phyloP scores from a whole-genome alignment of 495 filamentous ascomycete species.

The Poronia punctata region DNA sequence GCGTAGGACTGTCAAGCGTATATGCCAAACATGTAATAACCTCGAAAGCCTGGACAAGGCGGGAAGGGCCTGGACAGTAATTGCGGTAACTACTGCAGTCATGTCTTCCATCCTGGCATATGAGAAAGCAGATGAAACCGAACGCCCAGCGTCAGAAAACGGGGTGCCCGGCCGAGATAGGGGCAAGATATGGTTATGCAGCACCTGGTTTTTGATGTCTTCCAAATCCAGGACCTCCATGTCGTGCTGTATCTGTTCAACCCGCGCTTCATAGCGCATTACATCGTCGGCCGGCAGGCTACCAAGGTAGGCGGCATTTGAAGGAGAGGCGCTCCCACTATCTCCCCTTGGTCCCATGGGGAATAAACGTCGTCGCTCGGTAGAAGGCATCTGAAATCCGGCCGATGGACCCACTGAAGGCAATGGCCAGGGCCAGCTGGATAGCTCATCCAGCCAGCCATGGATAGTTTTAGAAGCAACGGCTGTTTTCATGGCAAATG shows the following conservation, averaged over 20 bases:
- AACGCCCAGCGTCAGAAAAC: constrained; percentile 37
- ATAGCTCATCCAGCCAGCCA: constrained; percentile 72
- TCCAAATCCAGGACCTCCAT: constrained; percentile 80
- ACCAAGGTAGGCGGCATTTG: constrained; percentile 54
- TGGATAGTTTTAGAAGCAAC: constrained; percentile 65
- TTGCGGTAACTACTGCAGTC: constrained; percentile 82
- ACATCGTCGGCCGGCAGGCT: constrained; percentile 57
- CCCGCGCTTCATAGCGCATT: constrained; percentile 58
- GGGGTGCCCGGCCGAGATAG: constrained; percentile 45
- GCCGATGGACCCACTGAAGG: constrained; percentile 44
- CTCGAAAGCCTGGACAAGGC: constrained; percentile 64
- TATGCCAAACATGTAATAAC: constrained; percentile 66
- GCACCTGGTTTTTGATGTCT: constrained; percentile 81
- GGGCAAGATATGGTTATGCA: constrained; percentile 65
- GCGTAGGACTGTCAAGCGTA: constrained; percentile 65
- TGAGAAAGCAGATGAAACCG: constrained; percentile 39
- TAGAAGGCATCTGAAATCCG: constrained; percentile 49
- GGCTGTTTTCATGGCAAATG: constrained; percentile 67
- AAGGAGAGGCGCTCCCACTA: constrained; percentile 7
- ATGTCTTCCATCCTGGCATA: constrained; percentile 66
- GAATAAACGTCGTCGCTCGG: constrained; percentile 31
- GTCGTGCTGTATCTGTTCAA: constrained; percentile 69
- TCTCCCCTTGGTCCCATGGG: constrained; percentile 4
- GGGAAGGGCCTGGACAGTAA: constrained; percentile 77
- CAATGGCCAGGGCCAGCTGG: constrained; percentile 71